Base-by-base conservation (phyloP, 768 basidiomycete genomes). In the Glaciozyma martinii region DNA sequence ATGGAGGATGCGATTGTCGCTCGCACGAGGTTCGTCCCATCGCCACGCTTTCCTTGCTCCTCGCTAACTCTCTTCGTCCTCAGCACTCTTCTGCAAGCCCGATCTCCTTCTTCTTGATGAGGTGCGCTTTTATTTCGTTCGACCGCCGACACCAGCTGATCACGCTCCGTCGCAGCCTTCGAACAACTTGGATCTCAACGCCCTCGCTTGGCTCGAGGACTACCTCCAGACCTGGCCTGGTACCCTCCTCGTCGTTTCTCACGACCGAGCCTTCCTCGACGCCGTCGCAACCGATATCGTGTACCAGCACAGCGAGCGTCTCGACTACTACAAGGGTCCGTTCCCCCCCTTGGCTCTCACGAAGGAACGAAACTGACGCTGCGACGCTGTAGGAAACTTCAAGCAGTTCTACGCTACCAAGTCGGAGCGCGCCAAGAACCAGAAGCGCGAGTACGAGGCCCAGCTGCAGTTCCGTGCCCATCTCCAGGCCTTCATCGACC, bases 371-470 rank as follows among this genome's bases (percentile, higher is more conserved):
- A 7, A 19, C 46, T 47, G 46, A 47, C 16, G 16, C 19, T 42
- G 21, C 5, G 8, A n/a, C 37, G 6, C 33, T 5, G 23, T 23
- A 56, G 55, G 57, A 46, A 98, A 98, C 79, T 99, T 98, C 77
- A 86, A 89, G 1, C 93, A 98, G 76, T 98, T 99, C 82, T 98
- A 99, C 76, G 93, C 94, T 2, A 98, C 94, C 27, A 97, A 98
- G 78, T 89, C 87, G 6, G 95, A 98, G 74, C 86, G 95, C 32
- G 88, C 91, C 71, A 85, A 85, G 65, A 92, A 92, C 74, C 78
- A 93, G 67, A 75, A 74, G 77, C 84, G 84, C 77, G 94, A 98
- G 76, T 99, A 98, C 76, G 94, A 98, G 42, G 81, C 90, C 0
- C 95, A 99, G 77, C 85, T 95, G 83, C 87, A 88, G 15, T 98